Conservation (phyloP, 1,284 basidiomycete genomes). For the Crepidotus sp. region DNA sequence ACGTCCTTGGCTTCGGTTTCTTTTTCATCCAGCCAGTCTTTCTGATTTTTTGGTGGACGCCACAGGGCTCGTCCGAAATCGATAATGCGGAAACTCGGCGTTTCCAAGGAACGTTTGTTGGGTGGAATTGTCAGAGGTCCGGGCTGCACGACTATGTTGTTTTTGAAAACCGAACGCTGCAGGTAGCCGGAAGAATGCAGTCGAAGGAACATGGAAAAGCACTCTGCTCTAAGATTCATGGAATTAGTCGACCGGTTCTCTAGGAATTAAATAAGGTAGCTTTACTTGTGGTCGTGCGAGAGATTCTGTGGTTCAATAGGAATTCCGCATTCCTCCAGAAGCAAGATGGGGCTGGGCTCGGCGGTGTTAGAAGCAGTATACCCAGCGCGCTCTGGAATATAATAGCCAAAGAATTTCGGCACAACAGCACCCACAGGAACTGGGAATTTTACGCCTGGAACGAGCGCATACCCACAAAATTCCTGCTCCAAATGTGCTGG, state of each 20-base stretch:
- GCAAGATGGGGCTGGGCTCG: constrained; percentile 27
- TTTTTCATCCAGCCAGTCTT: constrained; percentile 13
- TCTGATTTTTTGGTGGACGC: constrained; percentile 2
- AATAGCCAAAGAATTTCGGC: constrained; percentile 36
- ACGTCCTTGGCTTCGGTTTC: constrained; percentile 11
- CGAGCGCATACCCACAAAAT: constrained; percentile 10
- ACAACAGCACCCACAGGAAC: constrained; percentile 30
- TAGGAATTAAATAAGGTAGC: neutral
- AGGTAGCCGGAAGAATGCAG: constrained; percentile 33
- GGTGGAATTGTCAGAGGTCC: constrained; percentile 35
- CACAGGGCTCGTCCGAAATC: constrained; percentile 35
- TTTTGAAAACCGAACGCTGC: constrained; percentile 34
- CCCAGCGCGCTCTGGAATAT: constrained; percentile 21
- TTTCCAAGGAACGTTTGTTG: constrained; percentile 19
- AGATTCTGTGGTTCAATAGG: constrained; percentile 24
- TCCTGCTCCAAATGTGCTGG: constrained; percentile 4
- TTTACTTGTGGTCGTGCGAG: constrained; percentile 21
- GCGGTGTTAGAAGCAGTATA: neutral
- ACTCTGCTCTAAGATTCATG: constrained; percentile 27
- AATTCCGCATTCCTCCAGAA: constrained; percentile 34
- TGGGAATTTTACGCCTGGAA: constrained; percentile 19
- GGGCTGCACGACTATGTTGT: constrained; percentile 40
- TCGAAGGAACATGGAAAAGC: constrained; percentile 34
- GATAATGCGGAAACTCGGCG: constrained; percentile 39
- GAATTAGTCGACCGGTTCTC: no score